phyloP scores from a whole-genome alignment of 2,329 filamentous ascomycete genomes.

The Cytospora chrysosperma region DNA sequence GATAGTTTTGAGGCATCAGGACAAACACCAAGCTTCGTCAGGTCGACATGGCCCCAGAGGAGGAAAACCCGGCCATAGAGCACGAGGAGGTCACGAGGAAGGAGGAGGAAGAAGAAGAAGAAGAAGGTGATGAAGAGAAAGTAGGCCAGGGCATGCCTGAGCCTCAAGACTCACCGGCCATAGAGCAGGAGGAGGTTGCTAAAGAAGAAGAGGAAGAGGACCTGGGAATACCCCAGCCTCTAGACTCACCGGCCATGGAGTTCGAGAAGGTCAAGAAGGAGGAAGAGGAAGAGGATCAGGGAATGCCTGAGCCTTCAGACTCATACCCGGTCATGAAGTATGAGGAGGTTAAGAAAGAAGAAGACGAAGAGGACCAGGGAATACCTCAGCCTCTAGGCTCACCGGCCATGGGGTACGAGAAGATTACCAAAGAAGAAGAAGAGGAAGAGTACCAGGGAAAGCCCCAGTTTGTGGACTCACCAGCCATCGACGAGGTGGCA shows the following conservation, averaged over 20 bases:
- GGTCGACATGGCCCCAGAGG: constrained; percentile 8
- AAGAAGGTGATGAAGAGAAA: no score
- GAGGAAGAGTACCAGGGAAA: background rate
- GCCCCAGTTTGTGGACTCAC: background rate
- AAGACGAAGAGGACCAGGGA: background rate
- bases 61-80: background rate
- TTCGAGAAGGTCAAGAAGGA: background rate
- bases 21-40: background rate
- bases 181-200: background rate
- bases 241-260: background rate
- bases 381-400: background rate
- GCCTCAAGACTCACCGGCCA: background rate
- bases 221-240: background rate
- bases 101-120: background rate
- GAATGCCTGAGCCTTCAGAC: background rate
- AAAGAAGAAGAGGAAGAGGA: background rate
- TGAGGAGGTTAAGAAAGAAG: background rate
- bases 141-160: background rate
- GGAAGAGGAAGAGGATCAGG: background rate
- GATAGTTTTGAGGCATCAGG: background rate
- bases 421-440: background rate
- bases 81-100: background rate
- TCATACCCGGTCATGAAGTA: background rate
- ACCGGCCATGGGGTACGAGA: background rate
- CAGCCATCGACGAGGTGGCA: background rate